These are phyloP conservation scores for Nemania serpens DNA, from an alignment of 2,329 filamentous ascomycete genomes.

Conservation along the genomic window DNA sequence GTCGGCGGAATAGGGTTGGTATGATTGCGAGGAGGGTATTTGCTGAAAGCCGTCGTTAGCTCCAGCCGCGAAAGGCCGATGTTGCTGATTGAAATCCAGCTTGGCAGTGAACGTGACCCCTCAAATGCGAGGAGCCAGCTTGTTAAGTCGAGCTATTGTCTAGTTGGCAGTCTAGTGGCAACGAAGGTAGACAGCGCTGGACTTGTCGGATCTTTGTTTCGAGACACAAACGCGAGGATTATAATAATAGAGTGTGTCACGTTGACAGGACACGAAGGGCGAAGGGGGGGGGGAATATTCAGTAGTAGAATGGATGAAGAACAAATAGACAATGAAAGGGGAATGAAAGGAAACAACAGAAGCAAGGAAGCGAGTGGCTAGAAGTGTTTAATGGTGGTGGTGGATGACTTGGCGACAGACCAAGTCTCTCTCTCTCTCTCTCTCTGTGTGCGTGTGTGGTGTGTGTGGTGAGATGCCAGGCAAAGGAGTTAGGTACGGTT, in stretches of 20 bases:
- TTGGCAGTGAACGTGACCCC: constrained; percentile 35
- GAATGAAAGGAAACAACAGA: constrained; percentile 11
- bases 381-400: constrained; percentile 12
- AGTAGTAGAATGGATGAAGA: constrained; percentile 2
- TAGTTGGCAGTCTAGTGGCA: not conserved
- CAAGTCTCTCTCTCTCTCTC: too few species aligned
- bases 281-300: not conserved
- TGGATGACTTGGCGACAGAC: constrained; percentile 15
- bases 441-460: not conserved
- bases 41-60: constrained; percentile 38
- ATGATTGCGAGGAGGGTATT: constrained; percentile 32
- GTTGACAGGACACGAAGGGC: constrained; percentile 1
- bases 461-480: constrained; percentile 25
- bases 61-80: constrained; percentile 33
- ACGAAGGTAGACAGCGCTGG: not conserved
- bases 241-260: not conserved
- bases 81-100: constrained; percentile 39
- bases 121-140: constrained; percentile 34
- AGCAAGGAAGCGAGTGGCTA: constrained; percentile 22
- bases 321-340: not conserved
- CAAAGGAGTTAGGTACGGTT: constrained; percentile 4
- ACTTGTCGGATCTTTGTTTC: constrained; percentile 12
- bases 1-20: constrained; percentile 25
- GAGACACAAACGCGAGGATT: constrained; percentile 8
- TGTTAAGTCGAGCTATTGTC: constrained; percentile 5